Evolutionary conservation across 352 stramenopile genomes (phyloP), one percentile per base, ranked within the genome.

Genomic region (Phytophthora pseudosyringae): DNA sequence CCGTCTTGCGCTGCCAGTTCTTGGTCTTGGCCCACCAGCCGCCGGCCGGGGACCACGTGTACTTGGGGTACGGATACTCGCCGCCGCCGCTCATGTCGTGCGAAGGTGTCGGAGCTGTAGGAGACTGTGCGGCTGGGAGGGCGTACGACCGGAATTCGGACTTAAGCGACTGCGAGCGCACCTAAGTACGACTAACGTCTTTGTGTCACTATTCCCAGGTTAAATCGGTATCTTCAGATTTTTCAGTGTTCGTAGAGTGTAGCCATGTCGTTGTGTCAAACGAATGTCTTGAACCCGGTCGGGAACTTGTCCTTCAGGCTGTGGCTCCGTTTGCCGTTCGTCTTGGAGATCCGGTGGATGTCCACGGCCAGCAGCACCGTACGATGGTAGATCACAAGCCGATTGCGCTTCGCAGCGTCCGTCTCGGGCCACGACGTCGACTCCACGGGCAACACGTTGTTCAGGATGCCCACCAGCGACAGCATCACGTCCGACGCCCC

Each of bases 11-110:
- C 70, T 88, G 84, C 85, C 87, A 93, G 70, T 94, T 86, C 73
- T 88, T 86, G 63, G 81, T 90, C 76, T 93, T 80, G 53, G 81
- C 76, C 87, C 87, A 95, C 87, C 87, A 95, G 74, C 87, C 87
- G 54, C 87, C 87, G 35, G 87, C 83, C 5, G 87, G 87, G 58
- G 87, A 94, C 87, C 87, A 95, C 72, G 82, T 92, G 80, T 89
- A 83, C 82, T 93, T 93, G 44, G 87, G 87, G 70, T 92, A 93
- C 68, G 85, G 87, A 80, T 88, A 95, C 73, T 92, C 86, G 71
- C 83, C 79, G 33, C 86, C 80, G 59, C 82, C 87, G 68, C 87
- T 85, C 86, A 95, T 94, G 54, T 38, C 60, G 36, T 51, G 16
- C 31, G 31, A 44, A 36, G 33, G 45, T 57, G 49, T 49, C 16